A percentile compares a stretch with the other conserved stretches of the same genome.
Evolutionary conservation across 305 asterid genomes (phyloP).

Genomic region (Plantago lanceolata): DNA sequence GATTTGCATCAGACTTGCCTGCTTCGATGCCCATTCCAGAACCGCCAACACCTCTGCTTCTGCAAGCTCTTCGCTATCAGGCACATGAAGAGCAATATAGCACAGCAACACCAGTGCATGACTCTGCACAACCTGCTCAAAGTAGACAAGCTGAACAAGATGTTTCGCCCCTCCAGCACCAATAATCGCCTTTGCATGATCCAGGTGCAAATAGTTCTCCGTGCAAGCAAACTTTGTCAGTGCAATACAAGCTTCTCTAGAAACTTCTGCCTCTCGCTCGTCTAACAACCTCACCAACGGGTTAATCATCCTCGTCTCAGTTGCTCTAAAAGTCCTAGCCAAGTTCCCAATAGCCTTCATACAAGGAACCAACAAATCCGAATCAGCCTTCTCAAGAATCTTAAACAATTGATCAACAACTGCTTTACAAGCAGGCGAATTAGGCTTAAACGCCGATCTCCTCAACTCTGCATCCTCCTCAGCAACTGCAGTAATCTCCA

Average conservation of each 20-base stretch:
- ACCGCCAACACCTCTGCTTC: slow-evolving; percentile 57
- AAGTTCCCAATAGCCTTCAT: slow-evolving; percentile 49
- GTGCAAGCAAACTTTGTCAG: slow-evolving; percentile 51
- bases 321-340: slow-evolving; percentile 56
- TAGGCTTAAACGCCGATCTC: slow-evolving; percentile 60
- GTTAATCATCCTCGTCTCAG: slow-evolving; percentile 54
- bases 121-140: slow-evolving; percentile 60
- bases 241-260: slow-evolving; percentile 46
- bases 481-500: slow-evolving; percentile 69
- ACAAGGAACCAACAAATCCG: slow-evolving; percentile 49
- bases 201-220: slow-evolving; percentile 47
- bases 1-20: slow-evolving; percentile 35
- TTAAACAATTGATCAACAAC: slow-evolving; percentile 52
- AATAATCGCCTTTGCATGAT: slow-evolving; percentile 61
- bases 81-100: slow-evolving; percentile 60
- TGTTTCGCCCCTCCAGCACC: slow-evolving; percentile 66
- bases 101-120: slow-evolving; percentile 47
- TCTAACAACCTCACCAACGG: slow-evolving; percentile 55
- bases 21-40: slow-evolving; percentile 83
- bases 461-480: slow-evolving; percentile 49
- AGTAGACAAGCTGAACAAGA: slow-evolving; percentile 65
- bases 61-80: slow-evolving; percentile 80
- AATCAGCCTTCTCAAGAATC: slow-evolving; percentile 37
- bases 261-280: slow-evolving; percentile 45
- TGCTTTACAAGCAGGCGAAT: slow-evolving; percentile 57